phyloP scores from a whole-genome alignment of 106 monocot genomes.

The Dendrobium officinale region DNA sequence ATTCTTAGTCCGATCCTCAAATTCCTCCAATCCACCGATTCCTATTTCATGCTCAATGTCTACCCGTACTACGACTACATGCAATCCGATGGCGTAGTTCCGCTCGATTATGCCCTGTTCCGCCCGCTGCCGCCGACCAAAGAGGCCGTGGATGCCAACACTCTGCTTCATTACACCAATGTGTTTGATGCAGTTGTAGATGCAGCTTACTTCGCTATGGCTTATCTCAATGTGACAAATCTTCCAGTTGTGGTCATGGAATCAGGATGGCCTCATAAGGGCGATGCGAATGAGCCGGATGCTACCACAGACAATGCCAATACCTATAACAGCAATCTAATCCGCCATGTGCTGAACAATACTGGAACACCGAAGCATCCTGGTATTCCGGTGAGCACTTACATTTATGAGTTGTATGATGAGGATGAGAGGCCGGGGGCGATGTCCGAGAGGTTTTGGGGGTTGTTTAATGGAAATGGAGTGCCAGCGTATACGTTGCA shows the following conservation, averaged over 20 bases:
- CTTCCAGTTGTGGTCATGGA: constrained; percentile 80
- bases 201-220: constrained; percentile 96
- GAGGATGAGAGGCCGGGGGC: constrained; percentile 79
- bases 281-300: constrained; percentile 70
- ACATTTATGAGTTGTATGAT: constrained; percentile 89
- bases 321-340: constrained; percentile 92
- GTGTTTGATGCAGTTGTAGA: constrained; percentile 94
- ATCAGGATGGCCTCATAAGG: constrained; percentile 95
- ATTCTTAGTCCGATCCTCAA: constrained; percentile 71
- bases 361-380: constrained; percentile 95
- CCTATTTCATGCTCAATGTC: constrained; percentile 84
- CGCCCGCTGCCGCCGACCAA: constrained; percentile 92
- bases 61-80: constrained; percentile 99
- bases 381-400: constrained; percentile 65
- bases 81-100: constrained; percentile 89
- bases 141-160: constrained; percentile 94
- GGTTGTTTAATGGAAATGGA: constrained; percentile 66
- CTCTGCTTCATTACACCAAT: constrained; percentile 95
- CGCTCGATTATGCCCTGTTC: constrained; percentile 90
- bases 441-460: constrained; percentile 80
- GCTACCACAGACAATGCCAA: constrained; percentile 82
- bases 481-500: constrained; percentile 68
- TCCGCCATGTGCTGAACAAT: constrained; percentile 75
- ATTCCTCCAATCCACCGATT: constrained; percentile 74
- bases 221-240: constrained; percentile 76